Base-by-base conservation (phyloP, 2,329 filamentous ascomycete genomes). In the Pseudocercospora cruenta region DNA sequence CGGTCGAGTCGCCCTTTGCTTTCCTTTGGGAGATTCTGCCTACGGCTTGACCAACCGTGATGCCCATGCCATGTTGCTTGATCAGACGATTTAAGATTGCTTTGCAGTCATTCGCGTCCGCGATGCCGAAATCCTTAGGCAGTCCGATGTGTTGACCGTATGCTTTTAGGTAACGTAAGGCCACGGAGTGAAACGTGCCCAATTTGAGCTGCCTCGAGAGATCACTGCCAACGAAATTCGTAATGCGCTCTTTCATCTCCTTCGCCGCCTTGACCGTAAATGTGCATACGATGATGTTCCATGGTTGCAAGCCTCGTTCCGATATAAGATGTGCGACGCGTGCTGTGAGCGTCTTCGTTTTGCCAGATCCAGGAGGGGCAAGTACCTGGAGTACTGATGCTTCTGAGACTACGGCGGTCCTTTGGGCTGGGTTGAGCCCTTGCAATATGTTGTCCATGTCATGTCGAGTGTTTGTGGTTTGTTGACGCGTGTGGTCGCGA, bases 211-310 rank as follows among this genome's bases (percentile, higher is more conserved):
- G 91, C 62, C 86, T 89, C 75, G 93, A 91, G 16, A 89, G 81
- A 5, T 89, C 89, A 67, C 90, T 86, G 1, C 93, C 93, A n/a
- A 98, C 84, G n/a, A 92, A 85, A 65, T 86, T 90, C 0, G 89
- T 88, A 64, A 98, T 92, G 7, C 94, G 88, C 75, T 93, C 89
- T 74, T 93, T 93, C 94, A 99, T 99, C 81, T 98, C 94, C 19
- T 86, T 87, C 19, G 94, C 92, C 0, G 95, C 94, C 78, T 98
- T 98, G 78, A 97, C 93, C 1, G 95, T 99, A 76, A 99, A 99
- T 0, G 94, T 98, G 68, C 94, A 95, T 66, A 97, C 94, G 66
- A 99, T 89, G 73, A 98, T 89, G 80, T 97, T 93, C 81, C 91
- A 88, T 74, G 94, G 94, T 64, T 88, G 86, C 72, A 92, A 87